Conservation (phyloP, 208 protist genomes). For the Vickermania ingenoplastis region DNA sequence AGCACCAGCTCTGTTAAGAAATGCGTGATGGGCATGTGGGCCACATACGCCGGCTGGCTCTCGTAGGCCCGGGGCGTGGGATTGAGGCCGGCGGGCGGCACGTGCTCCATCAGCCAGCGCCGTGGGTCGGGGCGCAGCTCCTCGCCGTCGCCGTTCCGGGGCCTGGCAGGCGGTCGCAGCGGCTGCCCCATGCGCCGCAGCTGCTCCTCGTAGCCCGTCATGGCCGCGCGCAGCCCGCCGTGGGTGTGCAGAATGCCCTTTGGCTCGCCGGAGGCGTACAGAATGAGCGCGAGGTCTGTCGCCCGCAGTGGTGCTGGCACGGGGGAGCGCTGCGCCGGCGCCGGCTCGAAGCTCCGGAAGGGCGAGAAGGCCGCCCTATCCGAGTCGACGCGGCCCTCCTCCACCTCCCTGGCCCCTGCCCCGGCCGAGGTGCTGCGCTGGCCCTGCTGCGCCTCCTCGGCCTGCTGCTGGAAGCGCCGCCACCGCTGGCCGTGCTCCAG, state of each 20-base stretch:
- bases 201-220: constrained; percentile 22
- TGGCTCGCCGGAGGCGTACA: constrained; percentile 75
- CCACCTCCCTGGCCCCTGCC: not conserved
- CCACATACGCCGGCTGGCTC: constrained; percentile 47
- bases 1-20: constrained; percentile 55
- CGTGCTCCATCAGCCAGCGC: not conserved
- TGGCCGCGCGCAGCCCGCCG: constrained; percentile 34
- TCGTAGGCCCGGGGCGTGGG: constrained; percentile 3
- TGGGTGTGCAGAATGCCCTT: constrained; percentile 82
- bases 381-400: not conserved
- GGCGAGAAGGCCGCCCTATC: constrained; percentile 4
- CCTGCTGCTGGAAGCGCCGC: not conserved
- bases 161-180: not conserved
- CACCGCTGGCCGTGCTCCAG: constrained; percentile 10
- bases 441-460: not conserved
- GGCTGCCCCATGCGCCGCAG: constrained; percentile 11
- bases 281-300: constrained; percentile 47
- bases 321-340: not conserved
- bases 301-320: constrained; percentile 11
- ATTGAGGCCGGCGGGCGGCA: not conserved
- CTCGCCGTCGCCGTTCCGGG: not conserved
- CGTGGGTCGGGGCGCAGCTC: not conserved
- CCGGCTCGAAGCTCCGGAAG: not conserved
- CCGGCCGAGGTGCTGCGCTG: not conserved
- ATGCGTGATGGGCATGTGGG: constrained; percentile 76